These are phyloP conservation scores for Astrephomene gubernaculifera DNA, from an alignment of 139 green algal genomes.

Conservation along the genomic window DNA sequence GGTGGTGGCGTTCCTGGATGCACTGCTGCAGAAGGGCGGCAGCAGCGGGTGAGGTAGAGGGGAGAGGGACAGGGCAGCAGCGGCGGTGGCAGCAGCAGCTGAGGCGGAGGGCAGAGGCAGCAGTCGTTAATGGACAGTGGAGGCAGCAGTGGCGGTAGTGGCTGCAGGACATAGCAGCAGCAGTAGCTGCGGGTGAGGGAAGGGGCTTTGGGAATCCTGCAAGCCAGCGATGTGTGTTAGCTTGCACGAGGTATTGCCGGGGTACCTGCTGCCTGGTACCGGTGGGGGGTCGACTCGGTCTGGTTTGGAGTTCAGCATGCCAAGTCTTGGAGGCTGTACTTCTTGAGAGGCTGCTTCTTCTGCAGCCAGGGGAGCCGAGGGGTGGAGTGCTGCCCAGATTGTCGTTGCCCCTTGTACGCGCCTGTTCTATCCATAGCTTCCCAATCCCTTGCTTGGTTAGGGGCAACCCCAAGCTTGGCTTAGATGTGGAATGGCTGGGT, in stretches of 20 bases:
- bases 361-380: too few species aligned
- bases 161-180: neutral
- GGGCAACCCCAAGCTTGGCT: too few species aligned
- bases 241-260: neutral
- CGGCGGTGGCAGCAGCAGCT: too few species aligned
- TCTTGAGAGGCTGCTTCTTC: too few species aligned
- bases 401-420: too few species aligned
- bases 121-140: neutral
- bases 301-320: neutral
- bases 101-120: neutral
- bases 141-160: neutral
- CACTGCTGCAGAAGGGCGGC: neutral
- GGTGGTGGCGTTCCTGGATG: conserved; percentile 14
- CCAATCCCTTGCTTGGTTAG: too few species aligned
- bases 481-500: too few species aligned
- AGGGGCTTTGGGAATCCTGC: neutral
- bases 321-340: neutral
- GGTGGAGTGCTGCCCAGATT: too few species aligned
- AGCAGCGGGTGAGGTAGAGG: neutral
- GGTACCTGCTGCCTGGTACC: neutral
- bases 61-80: neutral
- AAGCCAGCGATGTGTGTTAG: neutral
- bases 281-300: neutral
- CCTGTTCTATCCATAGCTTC: too few species aligned
- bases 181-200: too few species aligned